These are phyloP conservation scores for Rhododendron henanense DNA, from an alignment of 148 eudicot species.

Conservation along the genomic window DNA sequence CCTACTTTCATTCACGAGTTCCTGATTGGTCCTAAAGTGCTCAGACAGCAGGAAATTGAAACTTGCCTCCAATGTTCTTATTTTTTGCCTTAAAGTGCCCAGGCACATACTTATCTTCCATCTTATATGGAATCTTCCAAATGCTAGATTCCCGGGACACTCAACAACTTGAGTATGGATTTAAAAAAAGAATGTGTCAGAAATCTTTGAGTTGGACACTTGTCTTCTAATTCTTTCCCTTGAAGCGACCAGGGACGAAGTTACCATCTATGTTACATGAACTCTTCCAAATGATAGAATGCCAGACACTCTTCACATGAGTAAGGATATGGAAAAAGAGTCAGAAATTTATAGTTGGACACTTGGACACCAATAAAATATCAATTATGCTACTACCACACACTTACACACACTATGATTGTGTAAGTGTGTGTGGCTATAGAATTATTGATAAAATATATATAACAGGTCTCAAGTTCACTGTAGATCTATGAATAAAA, in stretches of 20 bases:
- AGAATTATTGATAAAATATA: too few species aligned
- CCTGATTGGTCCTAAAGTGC: background rate
- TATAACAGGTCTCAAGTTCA: background rate
- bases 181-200: background rate
- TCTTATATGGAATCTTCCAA: background rate
- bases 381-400: too few species aligned
- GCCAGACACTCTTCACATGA: background rate
- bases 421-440: too few species aligned
- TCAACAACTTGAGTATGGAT: background rate
- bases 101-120: background rate
- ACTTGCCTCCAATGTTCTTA: background rate
- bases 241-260: background rate
- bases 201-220: background rate
- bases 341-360: background rate
- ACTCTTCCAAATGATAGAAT: background rate
- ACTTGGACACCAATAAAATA: background rate
- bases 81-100: background rate
- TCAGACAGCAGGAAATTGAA: background rate
- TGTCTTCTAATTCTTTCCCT: background rate
- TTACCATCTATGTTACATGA: background rate
- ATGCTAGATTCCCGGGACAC: background rate
- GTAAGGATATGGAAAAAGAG: background rate
- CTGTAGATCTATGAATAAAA: background rate
- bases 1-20: too few species aligned
- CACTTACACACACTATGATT: too few species aligned